Evolutionary conservation across 2,329 filamentous ascomycete genomes (phyloP), one percentile per base, ranked within the genome.

Genomic region (Achaetomium macrosporum): DNA sequence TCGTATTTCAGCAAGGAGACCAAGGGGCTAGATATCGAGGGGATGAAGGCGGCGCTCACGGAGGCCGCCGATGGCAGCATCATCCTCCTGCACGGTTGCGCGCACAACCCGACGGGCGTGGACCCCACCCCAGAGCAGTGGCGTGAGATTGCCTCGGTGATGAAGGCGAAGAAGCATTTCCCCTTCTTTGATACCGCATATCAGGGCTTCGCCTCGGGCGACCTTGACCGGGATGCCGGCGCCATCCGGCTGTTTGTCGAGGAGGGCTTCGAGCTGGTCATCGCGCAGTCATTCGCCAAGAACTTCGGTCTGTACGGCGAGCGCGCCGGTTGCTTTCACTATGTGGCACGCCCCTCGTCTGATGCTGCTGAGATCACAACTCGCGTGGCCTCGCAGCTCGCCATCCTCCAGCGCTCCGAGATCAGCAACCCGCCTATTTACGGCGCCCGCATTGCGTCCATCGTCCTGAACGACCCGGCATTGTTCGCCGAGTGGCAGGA

Each of bases 151-250:
- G 90, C 92, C 48, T 71, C 77, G 41, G 71, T 96, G 42, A 84
- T 97, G 71, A 81, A 81, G 64, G 71, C 82, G 65, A 90, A 87
- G 73, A 82, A 82, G 59, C 92, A 95, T 71, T 96, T 99, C 75
- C 92, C 93, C 64, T 97, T 99, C 82, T 97, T 99, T 73, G 93
- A 99, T 77, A 89, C 83, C 60, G 93, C 93, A 52, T 99, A 99
- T 77, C 93, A 97, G 73, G 92, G 93, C 53, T 99, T 99, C 69
- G 93, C 93, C 3, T 95, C 93, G 1, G 93, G 93, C 54, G 85
- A 95, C 68, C 81, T 97, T 17, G 77, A 80, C 62, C 82, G 84
- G 56, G 93, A 99, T 69, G 89, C 88, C 59, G 90, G 86, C 76
- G 89, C 93, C n/a, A 85, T 99, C 63, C 87, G 90, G 61, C 88